A percentile compares a stretch with the other conserved stretches of the same genome.
phyloP scores from a whole-genome alignment of 2,329 filamentous ascomycete species.

The Apiospora sp. region DNA sequence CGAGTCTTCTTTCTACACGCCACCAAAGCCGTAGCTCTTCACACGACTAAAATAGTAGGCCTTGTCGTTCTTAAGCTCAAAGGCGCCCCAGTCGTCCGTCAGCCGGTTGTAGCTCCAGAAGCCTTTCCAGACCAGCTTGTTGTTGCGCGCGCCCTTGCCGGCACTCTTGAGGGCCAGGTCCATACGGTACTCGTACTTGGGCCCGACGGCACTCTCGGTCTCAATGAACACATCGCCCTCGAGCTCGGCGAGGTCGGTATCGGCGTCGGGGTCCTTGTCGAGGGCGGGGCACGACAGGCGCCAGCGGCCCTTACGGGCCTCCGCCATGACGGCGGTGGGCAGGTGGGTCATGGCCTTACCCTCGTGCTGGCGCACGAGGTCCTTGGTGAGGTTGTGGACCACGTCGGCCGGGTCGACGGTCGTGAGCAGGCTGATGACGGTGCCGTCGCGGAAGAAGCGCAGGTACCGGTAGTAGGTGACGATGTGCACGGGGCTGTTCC shows the following conservation, averaged over 20 bases:
- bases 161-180: slow-evolving; percentile 75
- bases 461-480: slow-evolving; percentile 98
- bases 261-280: slow-evolving; percentile 35
- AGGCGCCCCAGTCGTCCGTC: slow-evolving; percentile 91
- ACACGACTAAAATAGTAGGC: slow-evolving; percentile 74
- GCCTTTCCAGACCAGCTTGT: slow-evolving; percentile 86
- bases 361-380: slow-evolving; percentile 65
- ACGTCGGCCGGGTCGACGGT: slow-evolving; percentile 86
- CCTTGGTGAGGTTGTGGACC: slow-evolving; percentile 81
- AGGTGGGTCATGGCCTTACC: slow-evolving; percentile 47
- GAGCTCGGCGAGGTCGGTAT: slow-evolving; percentile 46
- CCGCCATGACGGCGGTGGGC: slow-evolving; percentile 67
- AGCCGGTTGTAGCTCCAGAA: slow-evolving; percentile 91
- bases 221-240: slow-evolving; percentile 82
- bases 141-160: slow-evolving; percentile 74
- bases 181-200: slow-evolving; percentile 86
- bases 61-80: slow-evolving; percentile 70
- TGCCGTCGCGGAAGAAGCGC: slow-evolving; percentile 91
- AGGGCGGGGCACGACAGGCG: slow-evolving; percentile 47
- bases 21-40: slow-evolving; percentile 63
- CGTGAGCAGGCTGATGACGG: slow-evolving; percentile 80
- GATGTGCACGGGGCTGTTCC: slow-evolving; percentile 87
- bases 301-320: slow-evolving; percentile 68
- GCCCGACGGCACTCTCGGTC: slow-evolving; percentile 76
- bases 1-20: slow-evolving; percentile 43